Evolutionary conservation across 2,329 filamentous ascomycete genomes (phyloP).

Genomic region (Arthroderma sp.): DNA sequence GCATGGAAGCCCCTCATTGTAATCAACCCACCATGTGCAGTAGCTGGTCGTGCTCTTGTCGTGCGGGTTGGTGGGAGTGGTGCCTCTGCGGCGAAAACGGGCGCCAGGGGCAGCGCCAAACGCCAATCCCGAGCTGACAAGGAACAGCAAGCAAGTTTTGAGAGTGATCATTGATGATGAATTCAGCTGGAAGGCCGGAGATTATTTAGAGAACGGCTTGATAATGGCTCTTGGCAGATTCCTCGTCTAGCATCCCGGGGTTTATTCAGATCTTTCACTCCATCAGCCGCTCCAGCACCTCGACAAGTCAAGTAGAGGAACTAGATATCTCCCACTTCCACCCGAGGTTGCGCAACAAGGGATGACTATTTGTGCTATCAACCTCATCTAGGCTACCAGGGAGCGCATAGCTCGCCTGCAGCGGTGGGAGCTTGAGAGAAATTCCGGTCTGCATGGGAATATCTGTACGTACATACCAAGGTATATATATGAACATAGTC

Average conservation of each 20-base stretch:
- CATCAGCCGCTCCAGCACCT: neutral
- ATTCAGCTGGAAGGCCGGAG: neutral
- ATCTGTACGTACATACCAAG: neutral
- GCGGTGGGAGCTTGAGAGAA: neutral
- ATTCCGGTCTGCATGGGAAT: neutral
- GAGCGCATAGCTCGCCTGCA: neutral
- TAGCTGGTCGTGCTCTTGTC: neutral
- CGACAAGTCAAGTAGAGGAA: neutral
- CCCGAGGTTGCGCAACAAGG: neutral
- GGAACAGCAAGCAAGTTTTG: neutral
- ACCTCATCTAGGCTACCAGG: neutral
- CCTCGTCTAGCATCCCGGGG: neutral
- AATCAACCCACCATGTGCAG: slow-evolving; percentile 7
- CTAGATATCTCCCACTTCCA: neutral
- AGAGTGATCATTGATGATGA: neutral
- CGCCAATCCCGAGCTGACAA: neutral
- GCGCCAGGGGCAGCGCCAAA: neutral
- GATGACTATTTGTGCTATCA: neutral
- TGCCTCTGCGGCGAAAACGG: neutral
- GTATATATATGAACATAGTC: neutral
- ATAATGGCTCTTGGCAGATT: neutral
- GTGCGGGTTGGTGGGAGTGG: neutral
- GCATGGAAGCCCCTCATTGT: neutral
- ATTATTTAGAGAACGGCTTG: neutral
- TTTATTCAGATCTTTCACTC: neutral